These are phyloP conservation scores for Hanseniaspora mollemarum DNA, from an alignment of 805 yeast species.

Conservation along the genomic window DNA sequence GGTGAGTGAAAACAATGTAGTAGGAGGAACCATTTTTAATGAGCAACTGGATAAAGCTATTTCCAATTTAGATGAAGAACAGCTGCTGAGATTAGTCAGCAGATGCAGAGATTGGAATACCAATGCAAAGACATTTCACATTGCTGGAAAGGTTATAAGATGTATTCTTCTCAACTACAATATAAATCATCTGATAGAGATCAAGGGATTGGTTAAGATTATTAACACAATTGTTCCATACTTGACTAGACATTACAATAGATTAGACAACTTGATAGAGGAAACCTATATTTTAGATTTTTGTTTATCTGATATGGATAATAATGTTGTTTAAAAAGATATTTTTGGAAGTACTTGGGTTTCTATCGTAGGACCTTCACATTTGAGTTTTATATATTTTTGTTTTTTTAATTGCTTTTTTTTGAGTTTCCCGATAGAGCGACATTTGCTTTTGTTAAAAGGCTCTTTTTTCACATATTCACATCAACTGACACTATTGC, in stretches of 20 bases:
- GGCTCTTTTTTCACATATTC: neutral
- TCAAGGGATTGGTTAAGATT: conserved; percentile 54
- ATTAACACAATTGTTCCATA: conserved; percentile 78
- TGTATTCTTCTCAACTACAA: conserved; percentile 49
- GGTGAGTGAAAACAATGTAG: conserved; percentile 34
- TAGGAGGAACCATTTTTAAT: conserved; percentile 28
- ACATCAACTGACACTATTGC: too few relatives aligned
- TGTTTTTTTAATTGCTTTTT: neutral
- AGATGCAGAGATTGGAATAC: conserved; percentile 93
- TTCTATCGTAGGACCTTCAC: too few relatives aligned
- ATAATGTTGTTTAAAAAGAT: conserved; percentile 23
- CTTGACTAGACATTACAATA: conserved; percentile 67
- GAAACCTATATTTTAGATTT: conserved; percentile 79
- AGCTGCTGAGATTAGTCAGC: conserved; percentile 49
- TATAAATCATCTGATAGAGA: conserved; percentile 46
- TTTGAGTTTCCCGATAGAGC: neutral
- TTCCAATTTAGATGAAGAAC: conserved; percentile 44
- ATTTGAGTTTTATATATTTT: too few relatives aligned
- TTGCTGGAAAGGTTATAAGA: conserved; percentile 67
- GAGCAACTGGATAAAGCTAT: conserved; percentile 55
- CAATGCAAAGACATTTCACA: conserved; percentile 64
- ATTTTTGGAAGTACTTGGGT: neutral
- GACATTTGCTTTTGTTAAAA: neutral
- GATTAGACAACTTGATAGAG: conserved; percentile 72
- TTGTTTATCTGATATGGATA: conserved; percentile 66